Percentiles rank a stretch among this genome's conserved stretches.
phyloP scores from a whole-genome alignment of 805 yeast species.

The Candida parachauliodes region DNA sequence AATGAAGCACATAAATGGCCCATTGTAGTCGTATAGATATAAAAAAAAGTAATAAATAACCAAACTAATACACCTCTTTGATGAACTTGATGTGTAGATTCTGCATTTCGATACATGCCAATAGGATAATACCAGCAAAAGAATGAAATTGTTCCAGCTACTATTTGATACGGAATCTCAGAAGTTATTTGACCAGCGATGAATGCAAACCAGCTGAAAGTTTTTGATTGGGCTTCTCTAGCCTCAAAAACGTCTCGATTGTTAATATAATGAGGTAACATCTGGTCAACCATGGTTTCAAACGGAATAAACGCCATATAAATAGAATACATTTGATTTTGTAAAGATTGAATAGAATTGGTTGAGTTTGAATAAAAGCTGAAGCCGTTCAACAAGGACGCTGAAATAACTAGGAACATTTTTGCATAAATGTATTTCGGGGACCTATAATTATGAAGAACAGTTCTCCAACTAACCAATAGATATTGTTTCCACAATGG shows the following conservation, averaged over 20 bases:
- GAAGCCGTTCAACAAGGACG: slow-evolving; percentile 70
- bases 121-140: slow-evolving; percentile 63
- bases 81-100: slow-evolving; percentile 32
- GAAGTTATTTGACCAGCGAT: slow-evolving; percentile 38
- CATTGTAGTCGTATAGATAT: slow-evolving; percentile 31
- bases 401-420: slow-evolving; percentile 47
- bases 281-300: slow-evolving; percentile 36
- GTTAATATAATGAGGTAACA: slow-evolving; percentile 39
- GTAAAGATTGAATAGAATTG: slow-evolving; percentile 53
- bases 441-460: slow-evolving; percentile 49
- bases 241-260: slow-evolving; percentile 40
- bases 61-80: slow-evolving; percentile 4
- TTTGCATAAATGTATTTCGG: slow-evolving; percentile 63
- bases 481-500: slow-evolving; percentile 26
- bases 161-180: slow-evolving; percentile 47
- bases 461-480: slow-evolving; percentile 27
- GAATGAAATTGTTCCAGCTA: slow-evolving; percentile 39
- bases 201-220: slow-evolving; percentile 42
- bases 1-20: slow-evolving; percentile 48
- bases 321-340: slow-evolving; percentile 59
- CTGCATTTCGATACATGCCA: slow-evolving; percentile 47
- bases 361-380: slow-evolving; percentile 63
- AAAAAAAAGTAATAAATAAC: slow-evolving; percentile 5
- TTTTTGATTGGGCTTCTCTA: slow-evolving; percentile 40
- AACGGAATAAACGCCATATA: slow-evolving; percentile 43